Evolutionary conservation across 805 yeast genomes (phyloP), one percentile per base, ranked within the genome.

Genomic region (Pichia pseudocactophila): DNA sequence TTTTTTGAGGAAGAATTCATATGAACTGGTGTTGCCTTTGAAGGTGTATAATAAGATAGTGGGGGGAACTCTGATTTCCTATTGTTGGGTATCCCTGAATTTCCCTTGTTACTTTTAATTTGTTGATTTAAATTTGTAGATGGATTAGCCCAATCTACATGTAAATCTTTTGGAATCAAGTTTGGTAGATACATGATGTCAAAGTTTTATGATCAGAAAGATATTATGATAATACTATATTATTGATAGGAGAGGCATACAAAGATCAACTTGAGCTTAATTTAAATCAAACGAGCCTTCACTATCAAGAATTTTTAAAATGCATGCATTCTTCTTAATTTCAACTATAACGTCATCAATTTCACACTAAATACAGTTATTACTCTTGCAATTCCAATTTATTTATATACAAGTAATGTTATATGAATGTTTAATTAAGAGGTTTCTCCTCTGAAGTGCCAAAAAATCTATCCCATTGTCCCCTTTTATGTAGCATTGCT

Each of bases 401-500:
- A n/a, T 10, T 28, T 28, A 28, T 28, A 22, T 34, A 34, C 22
- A 26, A 35, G 30, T 12, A 13, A 32, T 18, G 16, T 16, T 16
- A 22, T 12, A 35, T n/a, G n/a, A 19, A 20, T 4, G 11, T 18
- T 36, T 13, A 40, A n/a, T 40, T 28, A 12, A 35, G 18, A 9
- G 42, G 43, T 16, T 40, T 38, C 13, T 61, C 56, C 16, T 58
- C 54, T 11, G 55, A 61, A 4, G 50, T 45, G 5, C 44, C 45
- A 13, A 69, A 68, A 20, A 80, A 53, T 69, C 84, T 71, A 57
- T 88, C 95, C 97, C 97, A 90, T 58, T 88, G 87, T 6, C 96
- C 96, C 59, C 81, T 81, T 63, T 92, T 92, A 62, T 92, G 97
- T 40, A 92, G 60, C 88, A 92, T 90, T 1, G 97, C 97, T 46